Conservation (phyloP, 257 asterid genomes). For the Leonotis leonurus region DNA sequence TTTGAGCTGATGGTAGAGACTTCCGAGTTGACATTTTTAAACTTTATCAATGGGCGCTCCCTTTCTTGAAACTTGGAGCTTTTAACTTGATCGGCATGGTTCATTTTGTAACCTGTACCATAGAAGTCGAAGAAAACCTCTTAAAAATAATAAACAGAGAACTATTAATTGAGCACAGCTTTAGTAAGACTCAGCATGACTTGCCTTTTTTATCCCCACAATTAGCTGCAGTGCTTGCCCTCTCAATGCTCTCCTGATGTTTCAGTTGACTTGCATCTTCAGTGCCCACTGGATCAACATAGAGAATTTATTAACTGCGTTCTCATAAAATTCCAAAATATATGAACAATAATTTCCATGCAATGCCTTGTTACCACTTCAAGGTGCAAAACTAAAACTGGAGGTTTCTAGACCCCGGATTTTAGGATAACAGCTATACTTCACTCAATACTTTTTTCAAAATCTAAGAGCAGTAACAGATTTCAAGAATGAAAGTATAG, state of each 20-base stretch:
- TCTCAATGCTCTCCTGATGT: conserved; percentile 14
- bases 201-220: conserved; percentile 17
- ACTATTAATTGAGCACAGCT: not conserved
- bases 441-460: not conserved
- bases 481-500: not conserved
- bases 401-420: not conserved
- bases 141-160: not conserved
- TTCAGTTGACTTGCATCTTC: conserved; percentile 22
- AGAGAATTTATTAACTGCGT: not conserved
- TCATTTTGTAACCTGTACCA: conserved; percentile 25
- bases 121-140: not conserved
- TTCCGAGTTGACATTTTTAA: conserved; percentile 27
- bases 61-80: conserved; percentile 36
- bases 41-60: conserved; percentile 25
- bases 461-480: not conserved
- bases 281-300: conserved; percentile 16
- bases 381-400: not conserved
- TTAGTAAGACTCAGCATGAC: not conserved
- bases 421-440: not conserved
- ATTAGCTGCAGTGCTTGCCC: conserved; percentile 13
- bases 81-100: conserved; percentile 32
- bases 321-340: not conserved
- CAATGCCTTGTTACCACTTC: not conserved
- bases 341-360: not conserved
- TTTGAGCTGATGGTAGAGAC: conserved; percentile 23